These are phyloP conservation scores for Pseudopithomyces maydicus DNA, from an alignment of 2,329 filamentous ascomycete species.

Conservation along the genomic window DNA sequence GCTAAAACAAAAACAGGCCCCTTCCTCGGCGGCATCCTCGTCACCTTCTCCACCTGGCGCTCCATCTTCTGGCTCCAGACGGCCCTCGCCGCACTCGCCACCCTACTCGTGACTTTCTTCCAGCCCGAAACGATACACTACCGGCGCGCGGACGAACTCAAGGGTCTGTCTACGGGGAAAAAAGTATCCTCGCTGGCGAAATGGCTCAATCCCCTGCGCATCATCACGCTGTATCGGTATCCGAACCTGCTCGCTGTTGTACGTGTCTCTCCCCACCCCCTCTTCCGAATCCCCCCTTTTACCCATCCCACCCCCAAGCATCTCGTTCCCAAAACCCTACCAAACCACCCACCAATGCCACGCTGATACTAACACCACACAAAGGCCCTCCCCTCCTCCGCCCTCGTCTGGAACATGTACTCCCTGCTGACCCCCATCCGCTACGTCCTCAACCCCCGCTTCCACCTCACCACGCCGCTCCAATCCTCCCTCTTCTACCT, in stretches of 20 bases:
- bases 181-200: conserved; percentile 62
- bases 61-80: conserved; percentile 80
- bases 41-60: conserved; percentile 74
- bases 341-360: no score
- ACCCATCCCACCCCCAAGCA: no score
- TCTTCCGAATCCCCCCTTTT: no score
- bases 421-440: conserved; percentile 71
- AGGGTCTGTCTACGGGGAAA: conserved; percentile 55
- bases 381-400: conserved; percentile 61
- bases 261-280: no score
- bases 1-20: conserved; percentile 59
- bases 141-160: conserved; percentile 66
- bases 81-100: conserved; percentile 66
- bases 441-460: conserved; percentile 75
- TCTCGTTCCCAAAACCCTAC: no score
- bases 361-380: no score
- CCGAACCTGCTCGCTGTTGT: conserved; percentile 65
- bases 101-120: conserved; percentile 66
- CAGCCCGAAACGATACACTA: conserved; percentile 75
- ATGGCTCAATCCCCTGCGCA: conserved; percentile 70
- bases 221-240: conserved; percentile 68
- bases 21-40: conserved; percentile 76
- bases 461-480: conserved; percentile 68
- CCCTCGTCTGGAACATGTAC: conserved; percentile 79
- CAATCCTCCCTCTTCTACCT: conserved; percentile 76